phyloP scores from a whole-genome alignment of 305 asterid species.

The Fraxinus velutina region DNA sequence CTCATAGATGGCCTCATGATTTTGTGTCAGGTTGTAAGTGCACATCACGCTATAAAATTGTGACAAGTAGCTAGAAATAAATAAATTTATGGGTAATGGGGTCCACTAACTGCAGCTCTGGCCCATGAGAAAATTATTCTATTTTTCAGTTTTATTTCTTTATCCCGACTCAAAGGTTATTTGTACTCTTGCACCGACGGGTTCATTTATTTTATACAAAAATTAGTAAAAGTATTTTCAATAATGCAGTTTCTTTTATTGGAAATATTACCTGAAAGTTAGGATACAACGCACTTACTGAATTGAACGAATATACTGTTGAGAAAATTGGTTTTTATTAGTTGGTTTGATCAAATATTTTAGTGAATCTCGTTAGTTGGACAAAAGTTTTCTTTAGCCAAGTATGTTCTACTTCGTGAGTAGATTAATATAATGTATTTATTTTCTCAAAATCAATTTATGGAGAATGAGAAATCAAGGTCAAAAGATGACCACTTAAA shows the following conservation, averaged over 20 bases:
- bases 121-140: background rate
- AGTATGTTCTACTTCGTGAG: too few relatives aligned
- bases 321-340: too few relatives aligned
- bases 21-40: constrained; percentile 25
- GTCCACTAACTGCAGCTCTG: background rate
- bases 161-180: background rate
- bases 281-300: background rate
- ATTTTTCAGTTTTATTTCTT: background rate
- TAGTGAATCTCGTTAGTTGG: too few relatives aligned
- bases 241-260: background rate
- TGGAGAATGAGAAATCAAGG: too few relatives aligned
- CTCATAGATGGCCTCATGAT: constrained; percentile 21
- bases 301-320: background rate
- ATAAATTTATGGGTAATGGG: background rate
- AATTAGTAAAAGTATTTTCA: background rate
- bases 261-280: background rate
- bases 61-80: constrained; percentile 32
- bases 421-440: too few relatives aligned
- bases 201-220: background rate
- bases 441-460: too few relatives aligned
- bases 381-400: too few relatives aligned
- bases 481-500: too few relatives aligned
- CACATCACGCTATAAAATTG: background rate
- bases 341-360: too few relatives aligned
- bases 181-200: background rate